These are phyloP conservation scores for Acanthamoeba healyi DNA, from an alignment of 208 protist genomes.

Conservation along the genomic window DNA sequence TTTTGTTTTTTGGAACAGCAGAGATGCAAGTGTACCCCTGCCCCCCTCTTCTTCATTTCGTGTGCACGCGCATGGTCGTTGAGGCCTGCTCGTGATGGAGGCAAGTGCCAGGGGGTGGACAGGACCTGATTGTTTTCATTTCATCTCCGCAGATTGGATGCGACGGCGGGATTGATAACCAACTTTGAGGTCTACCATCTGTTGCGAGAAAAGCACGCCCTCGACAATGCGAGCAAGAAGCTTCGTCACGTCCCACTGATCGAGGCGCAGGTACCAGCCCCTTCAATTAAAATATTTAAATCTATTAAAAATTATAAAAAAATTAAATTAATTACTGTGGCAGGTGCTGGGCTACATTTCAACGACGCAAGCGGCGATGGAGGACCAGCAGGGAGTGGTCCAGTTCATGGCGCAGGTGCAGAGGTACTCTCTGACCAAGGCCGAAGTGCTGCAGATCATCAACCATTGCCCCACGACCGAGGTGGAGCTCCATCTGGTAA, in stretches of 20 bases:
- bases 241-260: not conserved
- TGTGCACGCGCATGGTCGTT: not conserved
- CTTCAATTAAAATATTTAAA: not conserved
- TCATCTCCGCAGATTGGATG: not conserved
- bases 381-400: not conserved
- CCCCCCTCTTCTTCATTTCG: not conserved
- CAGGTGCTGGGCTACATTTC: conserved; percentile 30
- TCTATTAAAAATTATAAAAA: not conserved
- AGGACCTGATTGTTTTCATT: not conserved
- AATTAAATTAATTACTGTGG: not conserved
- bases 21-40: conserved; percentile 56
- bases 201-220: not conserved
- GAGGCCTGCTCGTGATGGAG: not conserved
- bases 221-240: not conserved
- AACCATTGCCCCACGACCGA: conserved; percentile 45
- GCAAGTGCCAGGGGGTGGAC: too few relatives aligned
- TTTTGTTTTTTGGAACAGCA: not conserved
- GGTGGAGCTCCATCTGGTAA: conserved; percentile 63
- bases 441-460: conserved; percentile 32
- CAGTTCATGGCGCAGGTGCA: not conserved
- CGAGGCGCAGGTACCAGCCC: conserved; percentile 27
- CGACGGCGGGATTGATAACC: not conserved
- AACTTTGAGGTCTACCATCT: conserved; percentile 50
- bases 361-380: not conserved
- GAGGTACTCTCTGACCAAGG: conserved; percentile 1